A percentile compares a stretch with the other conserved stretches of the same genome.
These are phyloP conservation scores for Talaromyces marneffei DNA, from an alignment of 2,329 filamentous ascomycete species.

Conservation along the genomic window DNA sequence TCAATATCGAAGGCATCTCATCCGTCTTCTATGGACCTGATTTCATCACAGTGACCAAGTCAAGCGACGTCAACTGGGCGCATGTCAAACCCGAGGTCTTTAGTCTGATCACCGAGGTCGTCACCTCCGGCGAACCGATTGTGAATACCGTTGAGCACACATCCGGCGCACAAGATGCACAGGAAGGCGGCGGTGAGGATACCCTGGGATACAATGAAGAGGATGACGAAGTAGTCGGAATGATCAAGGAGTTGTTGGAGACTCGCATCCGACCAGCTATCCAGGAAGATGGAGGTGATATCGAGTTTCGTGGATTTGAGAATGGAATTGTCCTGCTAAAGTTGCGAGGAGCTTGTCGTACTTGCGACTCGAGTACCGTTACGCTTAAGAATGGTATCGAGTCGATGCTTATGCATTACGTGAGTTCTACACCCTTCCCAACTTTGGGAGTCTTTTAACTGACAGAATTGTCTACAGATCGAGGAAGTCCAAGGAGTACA, in stretches of 20 bases:
- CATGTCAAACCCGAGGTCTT: constrained; percentile 95
- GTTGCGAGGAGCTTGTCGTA: constrained; percentile 85
- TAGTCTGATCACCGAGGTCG: constrained; percentile 84
- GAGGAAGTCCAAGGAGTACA: constrained; percentile 91
- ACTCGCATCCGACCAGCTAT: constrained; percentile 92
- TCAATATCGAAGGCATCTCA: constrained; percentile 92
- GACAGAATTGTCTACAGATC: constrained; percentile 55
- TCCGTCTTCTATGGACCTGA: constrained; percentile 90
- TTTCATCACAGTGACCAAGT: constrained; percentile 96
- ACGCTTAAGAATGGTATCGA: constrained; percentile 97
- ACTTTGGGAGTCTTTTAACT: neutral
- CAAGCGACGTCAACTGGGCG: constrained; percentile 81
- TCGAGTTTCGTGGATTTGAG: constrained; percentile 87
- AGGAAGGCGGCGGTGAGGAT: constrained; percentile 53
- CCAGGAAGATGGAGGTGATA: constrained; percentile 95
- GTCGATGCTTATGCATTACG: constrained; percentile 95
- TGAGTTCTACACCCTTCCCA: constrained; percentile 45
- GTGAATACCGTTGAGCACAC: constrained; percentile 66
- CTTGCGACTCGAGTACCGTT: constrained; percentile 93
- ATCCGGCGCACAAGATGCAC: constrained; percentile 40
- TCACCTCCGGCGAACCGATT: constrained; percentile 75
- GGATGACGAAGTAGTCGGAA: constrained; percentile 88
- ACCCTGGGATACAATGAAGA: constrained; percentile 79
- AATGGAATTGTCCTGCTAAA: constrained; percentile 80
- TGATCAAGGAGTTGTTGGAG: constrained; percentile 97